Evolutionary conservation across 306 rosid genomes (phyloP).

Genomic region (Ceratonia siliqua): DNA sequence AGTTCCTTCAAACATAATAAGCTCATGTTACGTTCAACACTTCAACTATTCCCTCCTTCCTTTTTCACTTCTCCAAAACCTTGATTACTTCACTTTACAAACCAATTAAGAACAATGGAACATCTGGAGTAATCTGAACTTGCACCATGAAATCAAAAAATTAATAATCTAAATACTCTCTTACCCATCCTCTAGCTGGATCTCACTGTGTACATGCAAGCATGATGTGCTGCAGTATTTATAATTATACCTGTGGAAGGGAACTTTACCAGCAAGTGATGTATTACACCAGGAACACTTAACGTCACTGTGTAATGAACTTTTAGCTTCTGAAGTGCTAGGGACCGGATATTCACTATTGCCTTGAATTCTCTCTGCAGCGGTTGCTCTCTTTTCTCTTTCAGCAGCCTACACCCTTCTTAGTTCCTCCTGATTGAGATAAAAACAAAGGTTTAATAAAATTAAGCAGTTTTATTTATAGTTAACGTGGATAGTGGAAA

Average conservation of each 20-base stretch:
- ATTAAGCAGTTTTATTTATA: background rate
- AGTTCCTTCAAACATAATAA: too few species aligned
- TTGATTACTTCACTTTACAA: too few species aligned
- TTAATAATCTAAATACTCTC: too few species aligned
- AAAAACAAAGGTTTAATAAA: background rate
- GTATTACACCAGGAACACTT: slow-evolving; percentile 55
- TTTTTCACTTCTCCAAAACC: too few species aligned
- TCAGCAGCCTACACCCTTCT: slow-evolving; percentile 40
- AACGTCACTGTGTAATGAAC: slow-evolving; percentile 34
- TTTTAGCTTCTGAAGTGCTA: slow-evolving; percentile 25
- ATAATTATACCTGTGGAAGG: slow-evolving; percentile 61
- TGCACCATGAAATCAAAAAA: too few species aligned
- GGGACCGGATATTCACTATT: background rate
- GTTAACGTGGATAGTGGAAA: too few species aligned
- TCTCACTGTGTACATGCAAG: slow-evolving; percentile 62
- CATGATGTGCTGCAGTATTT: slow-evolving; percentile 71
- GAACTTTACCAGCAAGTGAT: slow-evolving; percentile 61
- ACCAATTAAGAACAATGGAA: too few species aligned
- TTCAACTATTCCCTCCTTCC: too few species aligned
- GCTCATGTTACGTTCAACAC: too few species aligned
- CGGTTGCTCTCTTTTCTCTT: slow-evolving; percentile 67
- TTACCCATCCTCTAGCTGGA: slow-evolving; percentile 52
- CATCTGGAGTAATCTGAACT: too few species aligned
- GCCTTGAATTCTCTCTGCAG: slow-evolving; percentile 50
- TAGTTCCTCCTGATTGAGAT: slow-evolving; percentile 42